Base-by-base conservation (phyloP, 192 early-diverging fungal genomes). In the Haplosporangium gracile region DNA sequence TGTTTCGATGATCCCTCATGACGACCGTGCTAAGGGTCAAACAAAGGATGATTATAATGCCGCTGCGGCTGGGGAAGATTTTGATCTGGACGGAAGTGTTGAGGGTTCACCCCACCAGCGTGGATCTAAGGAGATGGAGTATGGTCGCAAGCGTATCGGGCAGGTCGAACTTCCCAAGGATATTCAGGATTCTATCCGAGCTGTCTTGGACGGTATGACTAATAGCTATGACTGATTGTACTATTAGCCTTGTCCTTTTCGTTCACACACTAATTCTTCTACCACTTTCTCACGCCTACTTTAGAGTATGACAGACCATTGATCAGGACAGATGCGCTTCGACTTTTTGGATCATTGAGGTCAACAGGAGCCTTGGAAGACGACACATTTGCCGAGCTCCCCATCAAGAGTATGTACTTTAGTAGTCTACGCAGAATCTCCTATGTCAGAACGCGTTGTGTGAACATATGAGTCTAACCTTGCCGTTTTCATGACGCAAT, bases 261-360 rank as follows among this genome's bases (percentile, higher is more conserved):
- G 18, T n/a, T 26, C 70, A 24, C 20, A 24, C 5, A 71, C 9
- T 71, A 63, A 40, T 76, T 42, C 13, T 22, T 39, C 11, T 51
- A 13, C 9, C 1, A 26, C 15, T 2, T 77, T 74, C 10, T 79
- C n/a, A 24, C 8, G 11, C 9, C 0, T 32, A 24, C 24, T 4
- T 32, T 65, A 87, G 87, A 76, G 32, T 53, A 87, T 4, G 91
- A 92, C 63, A 91, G 88, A 26, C 73, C 82, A 5, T 68, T 92
- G 68, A 80, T 93, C 43, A 90, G 89, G 43, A 76, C 81, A 13
- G 92, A 93, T 72, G 91, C 92, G 0, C 63, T 90, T 13, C 82
- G 92, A 42, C 75, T 93, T 29, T 93, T 91, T 42, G 88, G 89
- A 9, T 91, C 92, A 6, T 72, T 92, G 42, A 75, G 92, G 36